These are phyloP conservation scores for Ophiostoma sp. DNA, from an alignment of 2,329 filamentous ascomycete genomes.

Conservation along the genomic window DNA sequence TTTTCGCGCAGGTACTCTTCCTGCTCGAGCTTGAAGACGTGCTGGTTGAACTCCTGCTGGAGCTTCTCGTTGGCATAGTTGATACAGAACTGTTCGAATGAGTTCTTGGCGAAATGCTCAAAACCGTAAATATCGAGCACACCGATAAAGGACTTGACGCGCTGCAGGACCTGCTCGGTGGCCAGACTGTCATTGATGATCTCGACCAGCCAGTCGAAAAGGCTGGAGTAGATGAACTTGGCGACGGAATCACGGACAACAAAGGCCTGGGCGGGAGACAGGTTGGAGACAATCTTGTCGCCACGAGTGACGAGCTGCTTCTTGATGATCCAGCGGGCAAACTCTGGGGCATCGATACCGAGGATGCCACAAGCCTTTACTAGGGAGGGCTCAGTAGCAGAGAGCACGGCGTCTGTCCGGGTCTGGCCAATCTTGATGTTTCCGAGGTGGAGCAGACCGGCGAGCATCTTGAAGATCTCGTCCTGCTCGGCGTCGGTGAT, in stretches of 20 bases:
- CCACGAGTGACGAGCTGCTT: conserved; percentile 95
- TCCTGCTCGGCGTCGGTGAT: conserved; percentile 68
- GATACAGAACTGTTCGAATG: conserved; percentile 99
- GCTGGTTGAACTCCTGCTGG: conserved; percentile 98
- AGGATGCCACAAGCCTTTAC: conserved; percentile 77
- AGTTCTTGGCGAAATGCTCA: conserved; percentile 99
- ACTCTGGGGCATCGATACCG: conserved; percentile 78
- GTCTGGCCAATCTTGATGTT: conserved; percentile 95
- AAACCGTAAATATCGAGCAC: conserved; percentile 99
- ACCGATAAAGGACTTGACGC: conserved; percentile 87
- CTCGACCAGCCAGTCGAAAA: conserved; percentile 99
- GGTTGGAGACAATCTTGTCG: conserved; percentile 94
- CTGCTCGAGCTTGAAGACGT: conserved; percentile 98
- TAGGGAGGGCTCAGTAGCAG: conserved; percentile 74
- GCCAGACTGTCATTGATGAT: conserved; percentile 89
- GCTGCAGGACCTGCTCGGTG: conserved; percentile 75
- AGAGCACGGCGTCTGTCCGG: conserved; percentile 78
- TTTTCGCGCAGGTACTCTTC: conserved; percentile 94
- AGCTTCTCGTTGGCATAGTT: conserved; percentile 99
- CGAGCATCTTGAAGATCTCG: conserved; percentile 84
- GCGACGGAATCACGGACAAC: conserved; percentile 96
- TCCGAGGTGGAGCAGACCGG: conserved; percentile 85
- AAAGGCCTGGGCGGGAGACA: conserved; percentile 86
- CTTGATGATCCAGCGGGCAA: conserved; percentile 98
- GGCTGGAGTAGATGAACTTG: conserved; percentile 96